A percentile compares a stretch with the other conserved stretches of the same genome.
These are phyloP conservation scores for Monotropa hypopitys DNA, from an alignment of 179 eudicot species.

Conservation along the genomic window DNA sequence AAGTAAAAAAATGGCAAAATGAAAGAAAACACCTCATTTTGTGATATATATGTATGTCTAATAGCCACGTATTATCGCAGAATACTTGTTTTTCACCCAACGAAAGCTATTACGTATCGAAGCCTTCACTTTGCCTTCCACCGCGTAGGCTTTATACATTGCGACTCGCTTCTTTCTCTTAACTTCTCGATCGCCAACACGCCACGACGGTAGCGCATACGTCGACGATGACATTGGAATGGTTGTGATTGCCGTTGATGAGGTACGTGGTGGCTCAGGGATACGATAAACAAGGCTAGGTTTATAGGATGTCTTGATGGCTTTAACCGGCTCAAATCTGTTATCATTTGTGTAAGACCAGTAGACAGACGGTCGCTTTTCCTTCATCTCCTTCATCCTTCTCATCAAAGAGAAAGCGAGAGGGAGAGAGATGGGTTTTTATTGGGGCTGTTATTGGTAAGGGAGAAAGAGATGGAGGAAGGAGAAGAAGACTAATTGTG, in stretches of 20 bases:
- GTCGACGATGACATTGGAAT: constrained; percentile 1
- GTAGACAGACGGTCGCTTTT: neutral
- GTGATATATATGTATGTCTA: neutral
- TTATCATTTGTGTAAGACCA: neutral
- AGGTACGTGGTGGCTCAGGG: neutral
- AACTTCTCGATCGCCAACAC: constrained; percentile 10
- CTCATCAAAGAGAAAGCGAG: neutral
- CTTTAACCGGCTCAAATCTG: constrained; percentile 2
- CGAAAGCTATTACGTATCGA: constrained; percentile 23
- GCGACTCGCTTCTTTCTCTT: constrained; percentile 28
- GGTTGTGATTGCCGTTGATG: neutral
- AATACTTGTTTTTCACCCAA: constrained; percentile 37
- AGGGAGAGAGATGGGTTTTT: no score
- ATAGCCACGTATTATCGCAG: constrained; percentile 21
- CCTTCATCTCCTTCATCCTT: neutral
- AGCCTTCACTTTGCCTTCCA: constrained; percentile 28
- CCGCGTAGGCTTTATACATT: constrained; percentile 27
- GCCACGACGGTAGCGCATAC: neutral
- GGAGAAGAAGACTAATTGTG: no score
- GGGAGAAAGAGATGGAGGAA: no score
- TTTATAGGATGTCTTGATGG: neutral
- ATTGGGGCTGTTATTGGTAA: no score
- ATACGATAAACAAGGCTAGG: neutral
- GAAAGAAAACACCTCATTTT: neutral
- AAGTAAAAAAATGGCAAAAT: neutral